Conservation (phyloP, 352 stramenopile species). For the Globisporangium rhizosaccharum region DNA sequence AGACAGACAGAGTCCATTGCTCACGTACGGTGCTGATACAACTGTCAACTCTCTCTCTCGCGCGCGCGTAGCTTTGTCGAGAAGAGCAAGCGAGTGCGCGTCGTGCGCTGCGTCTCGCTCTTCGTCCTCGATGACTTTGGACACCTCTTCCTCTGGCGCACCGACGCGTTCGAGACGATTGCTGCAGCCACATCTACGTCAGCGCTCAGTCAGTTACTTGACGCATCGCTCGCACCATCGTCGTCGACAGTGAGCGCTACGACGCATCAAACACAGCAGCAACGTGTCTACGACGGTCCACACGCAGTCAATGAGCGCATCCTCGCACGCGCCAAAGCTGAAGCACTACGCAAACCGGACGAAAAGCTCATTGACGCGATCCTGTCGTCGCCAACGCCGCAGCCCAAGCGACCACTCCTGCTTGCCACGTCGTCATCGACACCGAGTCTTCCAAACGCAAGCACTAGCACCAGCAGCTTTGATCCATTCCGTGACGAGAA, state of each 20-base stretch:
- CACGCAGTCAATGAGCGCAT: constrained; percentile 58
- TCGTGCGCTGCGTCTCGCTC: constrained; percentile 45
- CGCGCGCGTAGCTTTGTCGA: constrained; percentile 37
- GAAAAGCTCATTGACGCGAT: constrained; percentile 73
- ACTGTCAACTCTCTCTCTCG: neutral
- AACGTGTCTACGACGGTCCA: constrained; percentile 37
- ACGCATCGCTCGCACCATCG: neutral
- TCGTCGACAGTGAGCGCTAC: neutral
- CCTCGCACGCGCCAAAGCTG: constrained; percentile 45
- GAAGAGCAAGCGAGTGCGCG: constrained; percentile 57
- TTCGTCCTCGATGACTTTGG: constrained; percentile 57
- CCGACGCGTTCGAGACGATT: constrained; percentile 48
- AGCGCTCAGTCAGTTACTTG: neutral
- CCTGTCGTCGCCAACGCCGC: constrained; percentile 43
- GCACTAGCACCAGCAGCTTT: constrained; percentile 4
- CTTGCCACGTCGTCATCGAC: constrained; percentile 26
- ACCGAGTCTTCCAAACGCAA: constrained; percentile 11
- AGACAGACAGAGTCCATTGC: neutral
- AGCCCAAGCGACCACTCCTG: constrained; percentile 22
- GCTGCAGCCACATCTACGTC: constrained; percentile 2
- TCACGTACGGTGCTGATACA: neutral
- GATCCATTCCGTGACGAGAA: constrained; percentile 38
- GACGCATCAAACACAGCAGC: neutral
- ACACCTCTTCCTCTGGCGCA: constrained; percentile 51
- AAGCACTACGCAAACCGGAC: constrained; percentile 42